Base-by-base conservation (phyloP, 2,329 filamentous ascomycete genomes). In the Chaetothyriales sp. region DNA sequence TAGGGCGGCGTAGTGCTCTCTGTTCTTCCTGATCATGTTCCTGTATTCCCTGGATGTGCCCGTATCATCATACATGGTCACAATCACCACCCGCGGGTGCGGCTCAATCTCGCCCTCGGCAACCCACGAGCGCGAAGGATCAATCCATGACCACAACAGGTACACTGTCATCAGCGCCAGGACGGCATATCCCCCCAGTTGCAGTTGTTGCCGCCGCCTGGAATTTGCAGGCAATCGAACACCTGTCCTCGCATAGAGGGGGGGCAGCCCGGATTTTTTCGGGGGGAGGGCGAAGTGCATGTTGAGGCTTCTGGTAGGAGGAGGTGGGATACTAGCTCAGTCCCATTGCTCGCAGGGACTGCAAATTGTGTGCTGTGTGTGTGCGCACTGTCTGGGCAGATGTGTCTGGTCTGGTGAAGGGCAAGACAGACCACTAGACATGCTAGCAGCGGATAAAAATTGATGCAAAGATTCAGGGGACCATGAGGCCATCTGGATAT, bases 261-360 rank as follows among this genome's bases (percentile, higher is more conserved):
- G 79, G 58, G 84, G 79, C 63, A 83, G 80, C 58, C 85, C 90
- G 63, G 78, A 80, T 70, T 90, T 94, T 67, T 88, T 83, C 62
- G 86, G 79, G 50, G 88, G 88, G 61, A 93, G 81, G 57, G 89
- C 87, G 74, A 90, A 88, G 67, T 95, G 89, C 87, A 95, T 92
- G 60, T 61, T 73, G 62, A 39, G 22, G 6, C 6, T 3, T 3
- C 22, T 25, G 22, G 6, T 3, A 25, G 22, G 22, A 25, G 10
- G 32, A 15, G 15, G 18, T 10, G 12, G 32, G 32, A 15, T 15
- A 18, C 19, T 22, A 45, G 32, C 32, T 15, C 32, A 39, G 10
- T 39, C 32, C 32, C 32, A 39, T 39, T 15, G 32, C 15, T 39
- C 3, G 32, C 32, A 15, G 32, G 32, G 10, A 15, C 15, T 15